phyloP scores from a whole-genome alignment of 495 filamentous ascomycete species.

The Penicillium nucicola region DNA sequence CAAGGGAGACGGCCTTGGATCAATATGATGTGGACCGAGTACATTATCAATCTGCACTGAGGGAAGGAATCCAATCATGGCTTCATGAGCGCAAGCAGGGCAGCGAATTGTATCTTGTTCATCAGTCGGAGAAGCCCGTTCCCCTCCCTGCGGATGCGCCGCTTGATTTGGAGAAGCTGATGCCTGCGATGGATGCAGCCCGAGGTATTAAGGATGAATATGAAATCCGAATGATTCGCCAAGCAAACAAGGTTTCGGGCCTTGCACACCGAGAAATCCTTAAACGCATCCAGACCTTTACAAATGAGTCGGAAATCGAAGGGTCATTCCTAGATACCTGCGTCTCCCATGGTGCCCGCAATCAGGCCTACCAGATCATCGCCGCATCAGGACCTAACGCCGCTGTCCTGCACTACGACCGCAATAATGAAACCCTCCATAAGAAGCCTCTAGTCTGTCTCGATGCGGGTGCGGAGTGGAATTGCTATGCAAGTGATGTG shows the following conservation, averaged over 20 bases:
- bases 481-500: slow-evolving; percentile 86
- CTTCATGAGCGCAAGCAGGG: slow-evolving; percentile 54
- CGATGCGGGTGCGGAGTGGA: slow-evolving; percentile 82
- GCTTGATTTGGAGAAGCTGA: slow-evolving; percentile 38
- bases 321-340: slow-evolving; percentile 71
- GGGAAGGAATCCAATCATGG: slow-evolving; percentile 55
- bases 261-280: slow-evolving; percentile 71
- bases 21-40: slow-evolving; percentile 80
- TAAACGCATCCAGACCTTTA: slow-evolving; percentile 51
- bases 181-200: slow-evolving; percentile 66
- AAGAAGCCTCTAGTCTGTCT: slow-evolving; percentile 71
- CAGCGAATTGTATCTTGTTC: slow-evolving; percentile 37
- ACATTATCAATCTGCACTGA: slow-evolving; percentile 60
- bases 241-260: slow-evolving; percentile 73
- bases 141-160: slow-evolving; percentile 53
- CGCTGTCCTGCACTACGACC: slow-evolving; percentile 78
- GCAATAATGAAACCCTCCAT: slow-evolving; percentile 68
- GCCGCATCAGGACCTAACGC: slow-evolving; percentile 76
- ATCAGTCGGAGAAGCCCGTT: slow-evolving; percentile 36
- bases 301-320: slow-evolving; percentile 81
- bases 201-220: slow-evolving; percentile 76
- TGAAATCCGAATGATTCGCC: slow-evolving; percentile 74
- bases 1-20: slow-evolving; percentile 63
- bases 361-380: slow-evolving; percentile 85
- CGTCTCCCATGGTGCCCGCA: slow-evolving; percentile 64